Conservation (phyloP, 495 filamentous ascomycete genomes). For the Aspergillus olivimuriae region DNA sequence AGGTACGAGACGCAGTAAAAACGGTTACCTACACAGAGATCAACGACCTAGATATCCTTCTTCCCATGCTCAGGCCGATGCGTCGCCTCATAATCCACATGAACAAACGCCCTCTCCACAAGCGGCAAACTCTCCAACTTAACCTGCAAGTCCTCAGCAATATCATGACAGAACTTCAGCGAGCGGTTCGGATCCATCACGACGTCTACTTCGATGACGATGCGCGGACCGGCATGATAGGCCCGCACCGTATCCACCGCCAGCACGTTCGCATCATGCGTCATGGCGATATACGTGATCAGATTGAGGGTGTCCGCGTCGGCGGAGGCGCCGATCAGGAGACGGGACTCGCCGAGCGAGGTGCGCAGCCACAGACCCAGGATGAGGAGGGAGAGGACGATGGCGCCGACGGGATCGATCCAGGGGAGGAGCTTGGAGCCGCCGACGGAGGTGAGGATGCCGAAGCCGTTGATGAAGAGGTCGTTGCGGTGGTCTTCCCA, state of each 20-base stretch:
- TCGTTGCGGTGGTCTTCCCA: slow-evolving; percentile 92
- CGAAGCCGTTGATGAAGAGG: slow-evolving; percentile 79
- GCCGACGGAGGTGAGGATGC: slow-evolving; percentile 80
- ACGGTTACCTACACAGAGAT: too few relatives aligned
- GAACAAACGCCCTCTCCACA: slow-evolving; percentile 92
- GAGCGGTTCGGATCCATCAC: slow-evolving; percentile 68
- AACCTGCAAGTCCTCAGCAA: slow-evolving; percentile 88
- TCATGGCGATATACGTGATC: slow-evolving; percentile 92
- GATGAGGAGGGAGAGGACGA: slow-evolving; percentile 72
- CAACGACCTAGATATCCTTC: slow-evolving; percentile 56
- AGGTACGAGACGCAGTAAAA: too few relatives aligned
- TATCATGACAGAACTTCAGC: slow-evolving; percentile 78
- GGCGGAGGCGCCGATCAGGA: slow-evolving; percentile 83
- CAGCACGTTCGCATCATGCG: slow-evolving; percentile 70
- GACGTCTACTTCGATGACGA: slow-evolving; percentile 85
- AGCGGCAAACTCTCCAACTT: slow-evolving; percentile 90
- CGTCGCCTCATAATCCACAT: slow-evolving; percentile 96
- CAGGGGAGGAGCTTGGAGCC: slow-evolving; percentile 86
- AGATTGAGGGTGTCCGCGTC: slow-evolving; percentile 80
- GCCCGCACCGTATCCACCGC: slow-evolving; percentile 92
- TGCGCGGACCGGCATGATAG: slow-evolving; percentile 85
- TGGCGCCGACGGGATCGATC: slow-evolving; percentile 90
- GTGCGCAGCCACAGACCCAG: slow-evolving; percentile 76
- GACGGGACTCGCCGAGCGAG: slow-evolving; percentile 80
- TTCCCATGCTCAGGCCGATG: slow-evolving; percentile 80